Evolutionary conservation across 2,329 filamentous ascomycete species (phyloP), one percentile per base, ranked within the genome.

Genomic region (Falciphora oryzae): DNA sequence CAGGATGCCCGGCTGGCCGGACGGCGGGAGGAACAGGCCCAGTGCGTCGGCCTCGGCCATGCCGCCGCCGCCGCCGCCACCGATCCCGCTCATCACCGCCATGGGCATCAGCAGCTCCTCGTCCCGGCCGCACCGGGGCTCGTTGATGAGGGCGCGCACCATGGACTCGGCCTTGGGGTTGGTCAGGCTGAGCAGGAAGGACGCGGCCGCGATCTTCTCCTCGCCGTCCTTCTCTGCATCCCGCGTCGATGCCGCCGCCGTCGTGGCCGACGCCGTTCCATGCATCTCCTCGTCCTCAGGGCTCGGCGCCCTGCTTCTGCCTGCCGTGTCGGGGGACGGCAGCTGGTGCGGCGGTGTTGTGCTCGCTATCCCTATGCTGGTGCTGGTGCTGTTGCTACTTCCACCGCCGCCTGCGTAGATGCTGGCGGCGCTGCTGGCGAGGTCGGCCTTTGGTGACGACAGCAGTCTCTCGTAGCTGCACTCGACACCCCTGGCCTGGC

Each of bases 111-210:
- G 53, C 53, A 28, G 10, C 4, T 27, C 53, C 50, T 57, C 56
- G 29, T 63, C 62, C 11, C 62, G 50, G 13, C 29, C 27, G 44
- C 44, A 8, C 18, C 44, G 44, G 25, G 62, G 62, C 27, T 63
- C 62, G 57, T 59, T 50, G 61, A 57, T 69, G 61, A 72, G 65
- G 5, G 65, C 65, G 3, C 69, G 66, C 6, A 72, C 62, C 65
- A 73, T 71, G 11, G 68, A 70, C 1, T 69, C 67, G 28, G 69
- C 69, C 7, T 66, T 65, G 2, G 72, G 71, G 56, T 73, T 68
- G 5, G 70, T 71, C 28, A 73, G 62, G 29, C 65, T 67, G 56
- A 71, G 66, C 25, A 73, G 69, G 59, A 73, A 73, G 18, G 67
- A 66, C 11, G 72, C 66, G 6, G 70, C 66, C 5, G 70, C 62